Evolutionary conservation across 2,329 filamentous ascomycete species (phyloP), one percentile per base, ranked within the genome.

Genomic region (Curvularia eragrostidis): DNA sequence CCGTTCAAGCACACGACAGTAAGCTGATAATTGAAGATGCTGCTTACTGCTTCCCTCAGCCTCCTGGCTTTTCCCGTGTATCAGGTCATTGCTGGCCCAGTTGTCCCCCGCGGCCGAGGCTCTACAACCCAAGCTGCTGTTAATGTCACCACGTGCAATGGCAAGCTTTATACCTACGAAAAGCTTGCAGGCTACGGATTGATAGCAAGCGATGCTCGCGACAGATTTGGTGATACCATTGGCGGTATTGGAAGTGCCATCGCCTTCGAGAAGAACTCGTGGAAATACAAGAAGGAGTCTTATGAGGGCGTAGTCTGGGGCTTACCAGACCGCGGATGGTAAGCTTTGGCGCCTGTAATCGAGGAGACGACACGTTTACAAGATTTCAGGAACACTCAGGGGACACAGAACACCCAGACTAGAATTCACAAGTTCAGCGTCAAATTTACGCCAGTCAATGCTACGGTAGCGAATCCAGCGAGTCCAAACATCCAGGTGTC

Each of bases 341-440:
- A n/a, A n/a, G n/a, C n/a, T n/a, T n/a, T n/a, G n/a, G n/a, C n/a
- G n/a, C n/a, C n/a, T n/a, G n/a, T n/a, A n/a, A n/a, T n/a, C n/a
- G n/a, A n/a, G n/a, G n/a, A n/a, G n/a, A n/a, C n/a, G n/a, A n/a
- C n/a, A n/a, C n/a, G n/a, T n/a, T n/a, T n/a, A n/a, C n/a, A n/a
- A n/a, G n/a, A n/a, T n/a, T n/a, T n/a, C n/a, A n/a, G n/a, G 88
- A 91, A 91, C 69, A 91, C 88, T 0, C 79, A 90, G 65, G 89
- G 8, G 64, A 91, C 89, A 0, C 73, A 88, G 18, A 90, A 90
- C 71, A 90, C 83, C 71, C 85, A 90, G 63, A 82, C 84, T 3
- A 83, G 89, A 32, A 81, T 92, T 26, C 89, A 92, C 74, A 88
- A 89, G 69, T 87, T 91, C 71, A 72, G 78, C 48, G 78, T 91